These are phyloP conservation scores for Polygonum maritimum DNA, from an alignment of 148 eudicot genomes.

Conservation along the genomic window DNA sequence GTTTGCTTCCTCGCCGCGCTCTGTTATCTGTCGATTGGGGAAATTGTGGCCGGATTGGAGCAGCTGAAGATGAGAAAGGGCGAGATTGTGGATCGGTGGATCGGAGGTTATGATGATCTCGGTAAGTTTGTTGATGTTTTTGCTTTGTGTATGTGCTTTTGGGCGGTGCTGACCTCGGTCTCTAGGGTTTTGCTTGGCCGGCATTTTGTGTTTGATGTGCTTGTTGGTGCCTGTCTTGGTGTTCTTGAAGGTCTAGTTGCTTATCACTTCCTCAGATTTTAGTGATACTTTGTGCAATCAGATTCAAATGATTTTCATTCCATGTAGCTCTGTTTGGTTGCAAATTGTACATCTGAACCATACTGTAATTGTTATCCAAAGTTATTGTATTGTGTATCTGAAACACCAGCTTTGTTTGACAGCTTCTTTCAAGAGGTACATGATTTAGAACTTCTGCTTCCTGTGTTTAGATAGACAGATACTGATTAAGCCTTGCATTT, in stretches of 20 bases:
- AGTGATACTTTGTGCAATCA: neutral
- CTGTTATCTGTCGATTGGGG: slow-evolving; percentile 22
- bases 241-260: slow-evolving; percentile 45
- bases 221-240: slow-evolving; percentile 65
- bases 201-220: slow-evolving; percentile 65
- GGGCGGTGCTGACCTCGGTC: slow-evolving; percentile 49
- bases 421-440: neutral
- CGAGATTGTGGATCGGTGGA: slow-evolving; percentile 24
- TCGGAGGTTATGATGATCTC: slow-evolving; percentile 15
- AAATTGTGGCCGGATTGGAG: slow-evolving; percentile 20
- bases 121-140: slow-evolving; percentile 21
- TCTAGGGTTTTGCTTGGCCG: slow-evolving; percentile 79
- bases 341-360: neutral
- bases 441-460: too few species aligned
- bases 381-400: neutral
- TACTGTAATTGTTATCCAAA: neutral
- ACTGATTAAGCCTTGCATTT: neutral
- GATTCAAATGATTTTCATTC: neutral
- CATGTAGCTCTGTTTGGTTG: neutral
- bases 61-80: slow-evolving; percentile 21
- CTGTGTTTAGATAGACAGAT: neutral
- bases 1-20: slow-evolving; percentile 51
- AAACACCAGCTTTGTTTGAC: neutral
- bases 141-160: slow-evolving; percentile 20
- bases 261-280: slow-evolving; percentile 27